Percentiles rank a stretch among this genome's conserved stretches.
Evolutionary conservation across 2,329 filamentous ascomycete species (phyloP).

Genomic region (Talaromyces sp.): DNA sequence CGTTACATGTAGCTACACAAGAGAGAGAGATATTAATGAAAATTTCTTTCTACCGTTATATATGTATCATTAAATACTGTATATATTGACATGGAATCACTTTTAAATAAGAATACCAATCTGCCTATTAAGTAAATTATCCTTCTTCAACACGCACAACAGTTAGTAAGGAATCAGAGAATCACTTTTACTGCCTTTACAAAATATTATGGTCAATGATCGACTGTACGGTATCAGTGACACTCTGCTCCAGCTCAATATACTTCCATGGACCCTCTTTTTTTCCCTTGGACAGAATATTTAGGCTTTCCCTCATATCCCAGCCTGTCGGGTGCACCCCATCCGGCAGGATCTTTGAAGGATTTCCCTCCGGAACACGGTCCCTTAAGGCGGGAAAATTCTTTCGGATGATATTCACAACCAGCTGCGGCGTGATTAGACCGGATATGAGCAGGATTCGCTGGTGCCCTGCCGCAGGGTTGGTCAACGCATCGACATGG

Average conservation of each 20-base stretch:
- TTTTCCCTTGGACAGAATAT: not conserved
- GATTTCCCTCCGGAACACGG: not conserved
- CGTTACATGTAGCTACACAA: too few relatives aligned
- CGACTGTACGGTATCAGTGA: not conserved
- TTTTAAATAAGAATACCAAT: too few relatives aligned
- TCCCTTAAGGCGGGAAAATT: not conserved
- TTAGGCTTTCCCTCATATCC: not conserved
- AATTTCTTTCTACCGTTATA: too few relatives aligned
- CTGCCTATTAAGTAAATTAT: too few relatives aligned
- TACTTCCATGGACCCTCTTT: not conserved
- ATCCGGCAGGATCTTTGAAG: not conserved
- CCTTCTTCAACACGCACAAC: too few relatives aligned
- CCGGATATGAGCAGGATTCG: not conserved
- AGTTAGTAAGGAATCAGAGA: too few relatives aligned
- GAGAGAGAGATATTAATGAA: too few relatives aligned
- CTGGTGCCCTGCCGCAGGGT: not conserved
- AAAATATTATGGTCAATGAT: not conserved
- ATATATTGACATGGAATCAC: too few relatives aligned
- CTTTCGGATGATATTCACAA: not conserved
- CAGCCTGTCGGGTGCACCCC: not conserved
- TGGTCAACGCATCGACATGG: slow-evolving; percentile 6
- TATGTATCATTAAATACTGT: too few relatives aligned
- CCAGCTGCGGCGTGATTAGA: not conserved
- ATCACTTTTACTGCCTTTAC: not conserved
- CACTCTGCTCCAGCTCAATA: not conserved